Conservation (phyloP, 257 asterid genomes). For the Scutellaria barbata region DNA sequence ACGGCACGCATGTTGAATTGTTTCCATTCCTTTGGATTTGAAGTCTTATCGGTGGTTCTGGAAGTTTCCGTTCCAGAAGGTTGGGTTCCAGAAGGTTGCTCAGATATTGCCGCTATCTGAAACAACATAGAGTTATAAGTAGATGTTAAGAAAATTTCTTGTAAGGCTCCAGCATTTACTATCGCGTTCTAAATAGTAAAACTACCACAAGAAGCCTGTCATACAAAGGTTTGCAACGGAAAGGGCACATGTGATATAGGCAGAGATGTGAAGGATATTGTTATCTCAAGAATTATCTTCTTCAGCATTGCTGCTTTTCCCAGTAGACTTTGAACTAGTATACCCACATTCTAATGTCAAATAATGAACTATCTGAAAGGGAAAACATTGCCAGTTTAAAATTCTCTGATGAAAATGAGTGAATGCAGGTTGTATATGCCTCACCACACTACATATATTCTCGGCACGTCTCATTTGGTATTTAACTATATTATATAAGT, state of each 20-base stretch:
- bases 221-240: not conserved
- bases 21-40: conserved; percentile 68
- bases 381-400: not conserved
- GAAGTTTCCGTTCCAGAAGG: conserved; percentile 38
- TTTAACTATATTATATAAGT: no score
- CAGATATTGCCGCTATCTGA: conserved; percentile 86
- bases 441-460: no score
- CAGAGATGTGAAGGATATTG: no score
- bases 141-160: not conserved
- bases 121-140: conserved; percentile 28
- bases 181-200: no score
- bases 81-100: conserved; percentile 63
- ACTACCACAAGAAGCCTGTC: not conserved
- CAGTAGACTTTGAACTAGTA: not conserved
- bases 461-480: no score
- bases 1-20: conserved; percentile 82
- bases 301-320: not conserved
- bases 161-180: not conserved
- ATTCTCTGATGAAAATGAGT: not conserved
- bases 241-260: not conserved
- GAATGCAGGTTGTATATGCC: no score
- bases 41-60: not conserved
- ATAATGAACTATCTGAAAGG: not conserved
- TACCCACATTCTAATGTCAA: conserved; percentile 10
- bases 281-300: no score